phyloP scores from a whole-genome alignment of 1,284 basidiomycete species.

The Puccinia horiana region DNA sequence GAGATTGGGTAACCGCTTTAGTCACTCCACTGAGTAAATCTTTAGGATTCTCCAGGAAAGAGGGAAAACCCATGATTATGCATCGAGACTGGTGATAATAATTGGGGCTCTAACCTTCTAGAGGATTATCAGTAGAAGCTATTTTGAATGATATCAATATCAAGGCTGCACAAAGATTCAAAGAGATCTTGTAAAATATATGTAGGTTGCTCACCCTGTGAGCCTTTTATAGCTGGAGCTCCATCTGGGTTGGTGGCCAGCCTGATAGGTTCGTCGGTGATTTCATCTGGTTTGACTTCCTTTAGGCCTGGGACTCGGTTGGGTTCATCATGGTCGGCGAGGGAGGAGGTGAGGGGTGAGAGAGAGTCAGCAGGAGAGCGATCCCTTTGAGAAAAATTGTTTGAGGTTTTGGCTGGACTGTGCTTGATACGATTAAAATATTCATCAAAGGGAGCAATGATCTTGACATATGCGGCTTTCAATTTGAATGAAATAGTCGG shows the following conservation, averaged over 20 bases:
- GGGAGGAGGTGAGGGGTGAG: slow-evolving; percentile 41
- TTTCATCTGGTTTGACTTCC: slow-evolving; percentile 13
- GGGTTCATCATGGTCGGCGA: slow-evolving; percentile 23
- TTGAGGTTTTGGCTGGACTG: slow-evolving; percentile 30
- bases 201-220: background rate
- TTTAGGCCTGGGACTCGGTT: slow-evolving; percentile 6
- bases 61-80: background rate
- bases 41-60: background rate
- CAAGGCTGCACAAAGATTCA: background rate
- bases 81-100: background rate
- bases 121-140: slow-evolving; percentile 15
- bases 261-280: background rate
- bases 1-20: background rate
- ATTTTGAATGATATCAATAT: background rate
- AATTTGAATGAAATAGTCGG: slow-evolving; percentile 81
- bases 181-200: background rate
- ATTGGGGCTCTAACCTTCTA: slow-evolving; percentile 7
- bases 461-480: slow-evolving; percentile 82
- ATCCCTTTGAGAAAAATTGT: background rate
- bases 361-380: slow-evolving; percentile 37
- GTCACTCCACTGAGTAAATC: background rate
- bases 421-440: slow-evolving; percentile 67
- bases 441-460: slow-evolving; percentile 91
- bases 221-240: background rate
- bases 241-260: background rate